Evolutionary conservation across 805 yeast species (phyloP).

Genomic region (Blastobotrys parvus): DNA sequence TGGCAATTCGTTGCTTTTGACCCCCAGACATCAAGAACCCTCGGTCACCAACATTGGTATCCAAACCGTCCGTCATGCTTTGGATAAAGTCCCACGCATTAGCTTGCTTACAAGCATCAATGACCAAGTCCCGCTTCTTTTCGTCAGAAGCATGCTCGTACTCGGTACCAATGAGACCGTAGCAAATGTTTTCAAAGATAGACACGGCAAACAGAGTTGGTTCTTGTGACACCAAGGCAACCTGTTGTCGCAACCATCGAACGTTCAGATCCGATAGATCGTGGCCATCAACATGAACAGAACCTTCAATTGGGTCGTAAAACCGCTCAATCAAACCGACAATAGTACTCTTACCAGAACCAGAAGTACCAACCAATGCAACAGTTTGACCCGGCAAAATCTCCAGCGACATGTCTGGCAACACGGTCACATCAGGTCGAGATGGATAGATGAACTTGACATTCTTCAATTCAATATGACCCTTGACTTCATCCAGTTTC

Average conservation of each 20-base stretch:
- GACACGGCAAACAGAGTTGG: conserved; percentile 89
- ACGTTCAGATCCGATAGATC: conserved; percentile 67
- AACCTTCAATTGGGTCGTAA: conserved; percentile 69
- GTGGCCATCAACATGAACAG: conserved; percentile 74
- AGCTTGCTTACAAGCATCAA: conserved; percentile 31
- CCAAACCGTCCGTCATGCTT: conserved; percentile 72
- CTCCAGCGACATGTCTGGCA: conserved; percentile 64
- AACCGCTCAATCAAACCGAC: conserved; percentile 79
- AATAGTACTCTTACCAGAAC: conserved; percentile 91
- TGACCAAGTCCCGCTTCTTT: conserved; percentile 30
- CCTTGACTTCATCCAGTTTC: conserved; percentile 28
- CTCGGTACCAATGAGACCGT: conserved; percentile 71
- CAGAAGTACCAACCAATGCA: conserved; percentile 94
- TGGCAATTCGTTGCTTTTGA: conserved; percentile 64
- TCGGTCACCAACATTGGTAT: conserved; percentile 58
- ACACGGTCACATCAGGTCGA: conserved; percentile 71
- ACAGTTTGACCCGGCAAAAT: conserved; percentile 86
- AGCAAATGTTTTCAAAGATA: conserved; percentile 77
- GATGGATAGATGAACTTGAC: conserved; percentile 83
- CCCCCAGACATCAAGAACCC: conserved; percentile 62
- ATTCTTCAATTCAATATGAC: conserved; percentile 73
- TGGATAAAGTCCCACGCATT: conserved; percentile 34
- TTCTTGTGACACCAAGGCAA: conserved; percentile 94
- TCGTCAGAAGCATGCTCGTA: conserved; percentile 41
- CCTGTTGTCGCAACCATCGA: conserved; percentile 60